Evolutionary conservation across 2,329 filamentous ascomycete species (phyloP).

Genomic region (Coniella vitis): DNA sequence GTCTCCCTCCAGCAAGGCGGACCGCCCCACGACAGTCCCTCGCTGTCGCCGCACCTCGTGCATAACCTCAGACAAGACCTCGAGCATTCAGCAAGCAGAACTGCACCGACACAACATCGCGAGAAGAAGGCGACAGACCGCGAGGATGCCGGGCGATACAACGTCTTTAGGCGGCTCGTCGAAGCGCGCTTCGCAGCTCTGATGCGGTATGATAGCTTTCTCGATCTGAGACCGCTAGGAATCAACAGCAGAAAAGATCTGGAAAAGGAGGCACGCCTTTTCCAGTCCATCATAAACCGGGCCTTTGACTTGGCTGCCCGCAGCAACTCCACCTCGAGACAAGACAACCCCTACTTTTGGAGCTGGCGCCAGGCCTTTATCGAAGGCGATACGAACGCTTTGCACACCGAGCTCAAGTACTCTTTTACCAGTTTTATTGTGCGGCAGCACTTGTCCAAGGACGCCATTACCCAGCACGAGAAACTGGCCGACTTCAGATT

Average conservation of each 20-base stretch:
- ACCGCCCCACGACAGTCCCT: too few relatives aligned
- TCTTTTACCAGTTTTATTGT: constrained; percentile 62
- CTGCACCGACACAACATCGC: too few relatives aligned
- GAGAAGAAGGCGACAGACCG: not conserved
- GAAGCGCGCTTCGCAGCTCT: constrained; percentile 29
- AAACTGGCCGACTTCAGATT: constrained; percentile 76
- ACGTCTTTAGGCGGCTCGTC: constrained; percentile 22
- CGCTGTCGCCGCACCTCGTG: constrained; percentile 5
- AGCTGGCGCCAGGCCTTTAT: constrained; percentile 55
- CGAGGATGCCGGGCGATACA: constrained; percentile 1
- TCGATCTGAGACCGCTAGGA: constrained; percentile 28
- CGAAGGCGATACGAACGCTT: constrained; percentile 38
- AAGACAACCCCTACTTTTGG: constrained; percentile 49
- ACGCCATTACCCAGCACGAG: constrained; percentile 51
- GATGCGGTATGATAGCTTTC: constrained; percentile 24
- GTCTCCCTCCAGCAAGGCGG: too few relatives aligned
- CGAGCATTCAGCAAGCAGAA: constrained; percentile 4
- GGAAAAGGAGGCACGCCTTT: constrained; percentile 37
- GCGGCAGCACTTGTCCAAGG: constrained; percentile 48
- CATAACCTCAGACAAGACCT: constrained; percentile 5
- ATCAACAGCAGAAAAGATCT: constrained; percentile 34
- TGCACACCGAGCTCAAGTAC: constrained; percentile 56
- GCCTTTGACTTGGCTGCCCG: constrained; percentile 38
- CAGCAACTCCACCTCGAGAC: constrained; percentile 28
- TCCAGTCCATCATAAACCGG: constrained; percentile 37